Base-by-base conservation (phyloP, 495 filamentous ascomycete genomes). In the Penicillium chermesinum region DNA sequence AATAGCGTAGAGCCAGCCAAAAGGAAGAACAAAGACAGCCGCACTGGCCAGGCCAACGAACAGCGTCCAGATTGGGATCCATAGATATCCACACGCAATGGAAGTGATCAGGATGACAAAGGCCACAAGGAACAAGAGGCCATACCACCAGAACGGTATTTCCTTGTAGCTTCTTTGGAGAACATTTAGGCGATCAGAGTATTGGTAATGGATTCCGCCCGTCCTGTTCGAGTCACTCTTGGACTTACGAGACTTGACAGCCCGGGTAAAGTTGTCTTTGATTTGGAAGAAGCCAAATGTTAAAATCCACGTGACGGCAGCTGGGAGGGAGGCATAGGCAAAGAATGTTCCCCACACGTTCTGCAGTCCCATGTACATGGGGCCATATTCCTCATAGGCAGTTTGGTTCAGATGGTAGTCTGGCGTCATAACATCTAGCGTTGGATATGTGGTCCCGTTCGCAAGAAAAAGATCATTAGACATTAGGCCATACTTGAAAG, bases 311-410 rank as follows among this genome's bases (percentile, higher is more conserved):
- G 70, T 71, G 34, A 80, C 57, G 2, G 75, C 77, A 9, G 75
- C 76, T n/a, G 74, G 66, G 37, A 79, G 72, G 12, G 75, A 77
- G 20, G 74, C 72, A 45, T 78, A 79, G 57, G 79, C 75, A 52
- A 80, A 80, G 63, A 80, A 79, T 19, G 76, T 78, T 2, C 61
- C 57, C 77, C 77, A 81, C 9, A 78, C 62, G 35, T 73, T 66
- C 38, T 80, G 78, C 4, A 74, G 49, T 8, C 77, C 73, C 56
- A 79, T 75, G 44, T 78, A 77, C 42, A 76, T 68, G 7, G 67
- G 71, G 0, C 77, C 77, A 15, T 71, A 58, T 22, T 78, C 63
- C 33, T 72, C 62, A 39, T 75, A 80, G 0, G 72, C 74, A 2
- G 77, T 80, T 46, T 76, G 61, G 46, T 82, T 80, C 39, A 81